phyloP scores from a whole-genome alignment of 2,329 filamentous ascomycete genomes.

The Cercospora brassicicola region DNA sequence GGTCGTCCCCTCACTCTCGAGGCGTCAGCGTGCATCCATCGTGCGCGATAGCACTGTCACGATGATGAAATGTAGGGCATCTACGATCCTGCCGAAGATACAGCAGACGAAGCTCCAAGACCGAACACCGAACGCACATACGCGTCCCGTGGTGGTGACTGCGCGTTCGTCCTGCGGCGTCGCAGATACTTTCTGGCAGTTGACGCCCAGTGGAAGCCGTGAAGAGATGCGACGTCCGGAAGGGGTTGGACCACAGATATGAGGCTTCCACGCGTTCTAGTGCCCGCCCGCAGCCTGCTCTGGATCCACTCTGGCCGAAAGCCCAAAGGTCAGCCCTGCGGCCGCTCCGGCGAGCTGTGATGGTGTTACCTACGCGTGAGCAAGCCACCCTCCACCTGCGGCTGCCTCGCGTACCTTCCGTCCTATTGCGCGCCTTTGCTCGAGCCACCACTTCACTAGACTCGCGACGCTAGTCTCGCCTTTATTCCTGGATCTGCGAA shows the following conservation, averaged over 20 bases:
- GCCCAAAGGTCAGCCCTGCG: constrained; percentile 9
- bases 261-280: neutral
- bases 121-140: neutral
- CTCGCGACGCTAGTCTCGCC: constrained; percentile 2
- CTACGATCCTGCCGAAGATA: neutral
- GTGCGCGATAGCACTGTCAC: neutral
- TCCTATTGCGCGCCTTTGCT: neutral
- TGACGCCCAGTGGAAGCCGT: neutral
- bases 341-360: neutral
- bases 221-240: neutral
- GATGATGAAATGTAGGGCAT: neutral
- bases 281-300: neutral
- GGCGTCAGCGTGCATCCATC: neutral
- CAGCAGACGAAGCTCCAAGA: neutral
- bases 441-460: neutral
- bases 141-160: neutral
- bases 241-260: neutral
- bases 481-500: neutral
- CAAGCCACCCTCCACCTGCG: constrained; percentile 7
- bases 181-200: neutral
- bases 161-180: neutral
- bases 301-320: neutral
- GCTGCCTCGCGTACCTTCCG: neutral
- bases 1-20: neutral
- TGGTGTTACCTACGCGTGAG: neutral